phyloP scores from a whole-genome alignment of 148 eudicot genomes.

The Simmondsia chinensis region DNA sequence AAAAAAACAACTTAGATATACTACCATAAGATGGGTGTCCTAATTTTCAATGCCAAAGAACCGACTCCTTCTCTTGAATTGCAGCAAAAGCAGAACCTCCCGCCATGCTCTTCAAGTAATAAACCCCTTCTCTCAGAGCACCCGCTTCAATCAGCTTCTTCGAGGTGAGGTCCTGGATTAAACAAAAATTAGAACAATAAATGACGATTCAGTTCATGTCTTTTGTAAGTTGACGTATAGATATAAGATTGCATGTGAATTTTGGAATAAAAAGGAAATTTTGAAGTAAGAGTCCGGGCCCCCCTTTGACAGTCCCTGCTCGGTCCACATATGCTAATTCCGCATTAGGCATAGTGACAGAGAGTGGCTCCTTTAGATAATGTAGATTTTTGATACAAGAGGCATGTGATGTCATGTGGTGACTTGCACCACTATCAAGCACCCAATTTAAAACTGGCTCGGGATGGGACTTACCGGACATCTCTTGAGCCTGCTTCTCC shows the following conservation, averaged over 20 bases:
- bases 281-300: background rate
- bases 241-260: background rate
- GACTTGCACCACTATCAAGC: background rate
- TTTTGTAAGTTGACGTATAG: background rate
- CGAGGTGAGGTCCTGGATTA: constrained; percentile 2
- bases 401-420: background rate
- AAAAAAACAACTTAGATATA: background rate
- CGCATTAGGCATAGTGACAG: background rate
- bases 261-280: background rate
- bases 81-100: background rate
- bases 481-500: no score
- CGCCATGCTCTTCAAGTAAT: background rate
- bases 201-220: background rate
- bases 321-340: background rate
- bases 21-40: background rate
- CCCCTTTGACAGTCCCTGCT: background rate
- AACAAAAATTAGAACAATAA: background rate
- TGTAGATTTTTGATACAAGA: background rate
- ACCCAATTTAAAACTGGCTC: background rate
- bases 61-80: no score
- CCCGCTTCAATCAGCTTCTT: constrained; percentile 3
- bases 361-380: background rate
- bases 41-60: background rate
- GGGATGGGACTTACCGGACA: background rate
- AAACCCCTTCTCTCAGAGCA: background rate